A percentile compares a stretch with the other conserved stretches of the same genome.
phyloP scores from a whole-genome alignment of 1,284 basidiomycete species.

The Meripilus lineatus region DNA sequence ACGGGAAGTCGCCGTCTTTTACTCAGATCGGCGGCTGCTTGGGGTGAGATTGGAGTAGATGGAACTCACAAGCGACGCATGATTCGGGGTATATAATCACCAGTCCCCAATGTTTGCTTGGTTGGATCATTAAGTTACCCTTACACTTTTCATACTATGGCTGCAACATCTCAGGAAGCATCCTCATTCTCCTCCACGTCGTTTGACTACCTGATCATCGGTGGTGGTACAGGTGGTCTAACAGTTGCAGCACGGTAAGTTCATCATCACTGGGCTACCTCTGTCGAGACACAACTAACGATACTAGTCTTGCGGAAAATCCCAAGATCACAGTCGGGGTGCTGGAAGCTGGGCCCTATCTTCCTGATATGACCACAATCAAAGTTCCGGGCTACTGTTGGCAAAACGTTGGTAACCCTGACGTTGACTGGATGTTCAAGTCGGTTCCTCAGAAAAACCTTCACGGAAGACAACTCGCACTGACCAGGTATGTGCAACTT shows the following conservation, averaged over 20 bases:
- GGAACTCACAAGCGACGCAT: too few relatives aligned
- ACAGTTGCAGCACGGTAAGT: constrained; percentile 9
- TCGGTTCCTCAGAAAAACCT: not conserved
- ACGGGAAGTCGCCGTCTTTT: too few relatives aligned
- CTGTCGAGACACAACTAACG: too few relatives aligned
- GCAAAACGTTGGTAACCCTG: constrained; percentile 1
- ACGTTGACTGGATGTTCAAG: constrained; percentile 5
- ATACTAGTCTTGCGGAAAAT: constrained; percentile 2
- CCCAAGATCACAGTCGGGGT: constrained; percentile 7
- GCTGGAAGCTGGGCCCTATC: constrained; percentile 4
- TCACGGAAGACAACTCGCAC: constrained; percentile 1
- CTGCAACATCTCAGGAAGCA: too few relatives aligned
- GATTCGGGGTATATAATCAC: too few relatives aligned
- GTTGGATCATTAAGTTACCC: too few relatives aligned
- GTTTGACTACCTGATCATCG: constrained; percentile 9
- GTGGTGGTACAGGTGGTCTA: constrained; percentile 9
- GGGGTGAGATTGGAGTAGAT: too few relatives aligned
- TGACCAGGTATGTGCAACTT: not conserved
- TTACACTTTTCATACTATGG: too few relatives aligned
- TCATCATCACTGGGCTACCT: not conserved
- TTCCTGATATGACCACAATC: not conserved
- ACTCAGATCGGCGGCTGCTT: too few relatives aligned
- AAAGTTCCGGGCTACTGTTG: constrained; percentile 3
- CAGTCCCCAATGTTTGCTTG: too few relatives aligned
- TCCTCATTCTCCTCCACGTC: too few relatives aligned